Evolutionary conservation across 148 eudicot genomes (phyloP).

Genomic region (Diospyros kaki): DNA sequence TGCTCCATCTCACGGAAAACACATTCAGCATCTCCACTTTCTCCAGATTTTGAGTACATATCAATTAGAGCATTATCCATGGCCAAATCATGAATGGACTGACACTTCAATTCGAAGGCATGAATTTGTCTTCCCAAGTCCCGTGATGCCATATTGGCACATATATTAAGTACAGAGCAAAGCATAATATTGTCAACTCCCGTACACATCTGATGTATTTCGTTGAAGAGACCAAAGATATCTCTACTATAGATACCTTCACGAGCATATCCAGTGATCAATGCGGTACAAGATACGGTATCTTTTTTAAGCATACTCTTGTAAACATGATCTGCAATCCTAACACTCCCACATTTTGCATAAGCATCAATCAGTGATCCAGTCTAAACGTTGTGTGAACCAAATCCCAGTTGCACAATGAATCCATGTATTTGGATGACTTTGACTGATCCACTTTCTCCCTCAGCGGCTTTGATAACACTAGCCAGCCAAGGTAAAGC

Average conservation of each 20-base stretch:
- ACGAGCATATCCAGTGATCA: slow-evolving; percentile 22
- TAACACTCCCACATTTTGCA: slow-evolving; percentile 19
- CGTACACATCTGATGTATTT: slow-evolving; percentile 15
- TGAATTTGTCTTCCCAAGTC: slow-evolving; percentile 20
- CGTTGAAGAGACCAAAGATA: slow-evolving; percentile 19
- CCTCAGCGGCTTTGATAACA: slow-evolving; percentile 13
- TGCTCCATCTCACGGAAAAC: slow-evolving; percentile 11
- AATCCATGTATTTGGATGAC: slow-evolving; percentile 16
- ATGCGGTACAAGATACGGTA: slow-evolving; percentile 15
- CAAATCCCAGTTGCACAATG: slow-evolving; percentile 18
- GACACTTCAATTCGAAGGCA: slow-evolving; percentile 17
- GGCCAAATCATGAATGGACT: slow-evolving; percentile 16
- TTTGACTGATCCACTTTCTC: slow-evolving; percentile 1
- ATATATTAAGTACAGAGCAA: slow-evolving; percentile 19
- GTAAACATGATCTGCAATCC: slow-evolving; percentile 2
- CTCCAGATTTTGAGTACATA: slow-evolving; percentile 24
- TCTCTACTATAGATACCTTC: slow-evolving; percentile 14
- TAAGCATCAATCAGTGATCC: slow-evolving; percentile 23
- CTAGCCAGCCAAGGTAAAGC: slow-evolving; percentile 15
- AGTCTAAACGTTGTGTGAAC: not conserved
- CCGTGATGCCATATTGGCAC: slow-evolving; percentile 14
- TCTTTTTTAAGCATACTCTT: slow-evolving; percentile 16
- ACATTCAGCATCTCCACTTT: slow-evolving; percentile 12
- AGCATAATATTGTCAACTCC: slow-evolving; percentile 16
- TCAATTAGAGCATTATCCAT: slow-evolving; percentile 21